phyloP scores from a whole-genome alignment of 257 asterid genomes.

The Rhazya stricta region DNA sequence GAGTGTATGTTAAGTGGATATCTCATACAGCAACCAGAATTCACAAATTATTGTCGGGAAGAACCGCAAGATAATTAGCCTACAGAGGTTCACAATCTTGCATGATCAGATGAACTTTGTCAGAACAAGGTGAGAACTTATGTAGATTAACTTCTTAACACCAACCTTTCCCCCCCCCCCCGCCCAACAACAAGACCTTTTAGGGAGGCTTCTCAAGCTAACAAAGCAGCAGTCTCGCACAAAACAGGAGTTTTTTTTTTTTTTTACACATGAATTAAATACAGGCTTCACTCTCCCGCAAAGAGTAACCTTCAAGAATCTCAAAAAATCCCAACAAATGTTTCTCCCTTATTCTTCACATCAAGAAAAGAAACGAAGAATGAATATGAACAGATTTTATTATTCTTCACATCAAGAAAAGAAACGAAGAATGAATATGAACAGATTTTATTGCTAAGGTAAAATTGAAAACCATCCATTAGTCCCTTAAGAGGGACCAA shows the following conservation, averaged over 20 bases:
- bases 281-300: too few species aligned
- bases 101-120: background rate
- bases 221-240: too few species aligned
- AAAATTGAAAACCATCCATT: background rate
- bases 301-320: background rate
- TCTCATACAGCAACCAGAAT: background rate
- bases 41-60: background rate
- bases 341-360: background rate
- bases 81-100: background rate
- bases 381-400: background rate
- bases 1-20: background rate
- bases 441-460: background rate
- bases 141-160: background rate
- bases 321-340: background rate
- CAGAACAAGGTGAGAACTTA: background rate
- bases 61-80: background rate
- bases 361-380: background rate
- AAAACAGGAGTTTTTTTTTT: too few species aligned
- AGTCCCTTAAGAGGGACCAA: background rate
- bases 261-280: background rate
- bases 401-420: background rate
- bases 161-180: background rate
- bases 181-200: too few species aligned
- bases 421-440: background rate
- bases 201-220: too few species aligned